phyloP scores from a whole-genome alignment of 179 eudicot genomes.

The Spinacia oleracea region DNA sequence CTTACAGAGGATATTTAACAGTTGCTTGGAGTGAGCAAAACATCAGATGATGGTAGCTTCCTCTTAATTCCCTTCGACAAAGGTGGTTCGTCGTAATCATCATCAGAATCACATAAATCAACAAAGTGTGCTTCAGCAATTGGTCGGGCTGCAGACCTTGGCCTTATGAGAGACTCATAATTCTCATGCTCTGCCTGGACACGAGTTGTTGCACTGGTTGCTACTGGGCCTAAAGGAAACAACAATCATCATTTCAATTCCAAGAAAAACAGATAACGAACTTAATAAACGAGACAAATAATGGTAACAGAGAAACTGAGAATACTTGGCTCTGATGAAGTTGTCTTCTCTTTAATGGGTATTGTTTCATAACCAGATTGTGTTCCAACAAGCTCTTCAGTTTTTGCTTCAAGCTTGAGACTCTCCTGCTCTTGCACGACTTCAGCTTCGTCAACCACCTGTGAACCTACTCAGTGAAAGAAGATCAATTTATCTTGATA shows the following conservation, averaged over 20 bases:
- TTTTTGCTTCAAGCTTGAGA: not conserved
- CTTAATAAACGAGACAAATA: not conserved
- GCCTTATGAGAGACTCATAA: not conserved
- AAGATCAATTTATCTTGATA: not conserved
- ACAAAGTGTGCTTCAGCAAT: not conserved
- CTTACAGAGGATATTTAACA: slow-evolving; percentile 44
- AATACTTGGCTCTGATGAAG: slow-evolving; percentile 11
- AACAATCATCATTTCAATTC: not conserved
- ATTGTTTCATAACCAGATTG: slow-evolving; percentile 14
- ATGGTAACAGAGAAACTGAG: not conserved
- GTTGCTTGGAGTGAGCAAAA: slow-evolving; percentile 14
- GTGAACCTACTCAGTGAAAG: slow-evolving; percentile 15
- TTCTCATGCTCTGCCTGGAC: not conserved
- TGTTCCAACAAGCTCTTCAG: not conserved
- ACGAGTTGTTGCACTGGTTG: not conserved
- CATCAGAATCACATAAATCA: slow-evolving; percentile 36
- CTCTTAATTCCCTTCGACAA: slow-evolving; percentile 7
- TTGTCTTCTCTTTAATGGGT: slow-evolving; percentile 3
- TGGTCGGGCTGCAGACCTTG: not conserved
- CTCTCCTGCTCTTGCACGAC: slow-evolving; percentile 9
- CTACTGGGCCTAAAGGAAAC: slow-evolving; percentile 1
- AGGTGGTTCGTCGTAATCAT: slow-evolving; percentile 27
- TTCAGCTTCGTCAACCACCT: not conserved
- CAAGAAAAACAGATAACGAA: not conserved
- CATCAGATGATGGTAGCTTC: slow-evolving; percentile 12